phyloP scores from a whole-genome alignment of 2,329 filamentous ascomycete genomes.

The Colletotrichum nymphaeae region DNA sequence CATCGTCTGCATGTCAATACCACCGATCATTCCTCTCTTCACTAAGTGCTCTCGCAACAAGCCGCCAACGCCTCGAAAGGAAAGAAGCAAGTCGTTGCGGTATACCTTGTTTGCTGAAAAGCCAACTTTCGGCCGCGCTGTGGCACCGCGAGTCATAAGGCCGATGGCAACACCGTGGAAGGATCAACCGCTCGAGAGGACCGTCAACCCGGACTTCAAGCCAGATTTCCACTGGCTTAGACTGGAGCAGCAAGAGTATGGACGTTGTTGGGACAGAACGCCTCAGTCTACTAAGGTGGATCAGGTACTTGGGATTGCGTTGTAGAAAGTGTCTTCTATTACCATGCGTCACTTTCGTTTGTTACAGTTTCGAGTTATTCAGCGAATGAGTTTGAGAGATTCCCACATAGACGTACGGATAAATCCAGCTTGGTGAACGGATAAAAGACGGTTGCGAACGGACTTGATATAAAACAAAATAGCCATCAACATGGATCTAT shows the following conservation, averaged over 20 bases:
- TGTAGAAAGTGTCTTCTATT: neutral
- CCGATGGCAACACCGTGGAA: slow-evolving; percentile 34
- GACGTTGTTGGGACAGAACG: neutral
- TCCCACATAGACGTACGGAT: neutral
- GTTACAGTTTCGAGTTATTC: neutral
- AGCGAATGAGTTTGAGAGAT: neutral
- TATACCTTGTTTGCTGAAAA: neutral
- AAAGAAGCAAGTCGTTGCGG: neutral
- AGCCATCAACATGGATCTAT: neutral
- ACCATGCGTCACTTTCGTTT: neutral
- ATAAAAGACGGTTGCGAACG: neutral
- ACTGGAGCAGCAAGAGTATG: slow-evolving; percentile 10
- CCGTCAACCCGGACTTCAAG: slow-evolving; percentile 16
- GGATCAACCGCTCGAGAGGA: slow-evolving; percentile 13
- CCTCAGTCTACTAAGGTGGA: slow-evolving; percentile 13
- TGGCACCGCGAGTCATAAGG: slow-evolving; percentile 2
- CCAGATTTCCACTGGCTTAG: slow-evolving; percentile 27
- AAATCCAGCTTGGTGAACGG: neutral
- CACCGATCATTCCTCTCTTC: slow-evolving; percentile 43
- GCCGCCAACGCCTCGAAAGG: neutral
- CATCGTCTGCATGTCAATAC: slow-evolving; percentile 48
- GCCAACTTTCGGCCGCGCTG: neutral
- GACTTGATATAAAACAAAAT: neutral
- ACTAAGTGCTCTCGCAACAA: slow-evolving; percentile 7
- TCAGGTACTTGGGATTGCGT: slow-evolving; percentile 29